A percentile compares a stretch with the other conserved stretches of the same genome.
phyloP scores from a whole-genome alignment of 371 early-diverging fungal genomes.

The Gilbertella persicaria region DNA sequence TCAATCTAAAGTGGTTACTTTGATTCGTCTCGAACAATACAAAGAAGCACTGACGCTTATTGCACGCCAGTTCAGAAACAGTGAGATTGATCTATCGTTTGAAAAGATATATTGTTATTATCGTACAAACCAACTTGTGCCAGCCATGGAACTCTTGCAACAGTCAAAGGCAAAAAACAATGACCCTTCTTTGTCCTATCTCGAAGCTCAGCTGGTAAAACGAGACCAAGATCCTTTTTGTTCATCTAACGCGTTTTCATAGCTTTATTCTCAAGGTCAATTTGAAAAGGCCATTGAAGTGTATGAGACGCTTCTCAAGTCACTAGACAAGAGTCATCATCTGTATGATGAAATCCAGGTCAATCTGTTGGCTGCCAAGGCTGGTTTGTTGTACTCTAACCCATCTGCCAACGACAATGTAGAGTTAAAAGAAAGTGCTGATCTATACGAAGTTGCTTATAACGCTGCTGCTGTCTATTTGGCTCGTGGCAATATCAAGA shows the following conservation, averaged over 20 bases:
- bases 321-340: slow-evolving; percentile 32
- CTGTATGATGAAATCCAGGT: slow-evolving; percentile 45
- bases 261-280: slow-evolving; percentile 52
- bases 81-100: slow-evolving; percentile 49
- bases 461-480: slow-evolving; percentile 69
- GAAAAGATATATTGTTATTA: slow-evolving; percentile 79
- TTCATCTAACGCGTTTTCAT: neutral
- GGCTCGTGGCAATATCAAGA: slow-evolving; percentile 52
- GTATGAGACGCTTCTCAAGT: slow-evolving; percentile 51
- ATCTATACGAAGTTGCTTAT: slow-evolving; percentile 70
- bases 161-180: slow-evolving; percentile 31
- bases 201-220: slow-evolving; percentile 75
- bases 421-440: slow-evolving; percentile 18
- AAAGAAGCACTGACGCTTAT: slow-evolving; percentile 61
- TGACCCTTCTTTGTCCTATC: slow-evolving; percentile 46
- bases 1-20: slow-evolving; percentile 65
- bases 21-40: slow-evolving; percentile 74
- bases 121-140: slow-evolving; percentile 61
- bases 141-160: slow-evolving; percentile 55
- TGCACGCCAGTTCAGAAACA: slow-evolving; percentile 44
- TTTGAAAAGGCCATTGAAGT: slow-evolving; percentile 43
- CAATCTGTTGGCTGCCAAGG: slow-evolving; percentile 70
- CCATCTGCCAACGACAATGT: slow-evolving; percentile 17
- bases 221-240: neutral
- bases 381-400: slow-evolving; percentile 58